These are phyloP conservation scores for Trametes meyenii DNA, from an alignment of 768 basidiomycete genomes.

Conservation along the genomic window DNA sequence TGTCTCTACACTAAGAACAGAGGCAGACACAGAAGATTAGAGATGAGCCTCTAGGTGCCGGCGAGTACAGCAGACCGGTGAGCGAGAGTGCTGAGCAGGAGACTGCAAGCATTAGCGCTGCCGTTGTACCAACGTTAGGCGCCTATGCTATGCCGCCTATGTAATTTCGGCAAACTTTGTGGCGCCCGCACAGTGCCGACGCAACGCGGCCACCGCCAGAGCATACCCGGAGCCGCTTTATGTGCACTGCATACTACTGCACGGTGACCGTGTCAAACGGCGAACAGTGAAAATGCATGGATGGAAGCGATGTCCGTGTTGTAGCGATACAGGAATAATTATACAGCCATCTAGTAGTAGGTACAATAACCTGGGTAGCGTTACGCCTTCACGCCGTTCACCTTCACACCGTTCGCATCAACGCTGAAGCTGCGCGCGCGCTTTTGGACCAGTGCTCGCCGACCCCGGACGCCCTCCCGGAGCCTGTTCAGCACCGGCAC, in stretches of 20 bases:
- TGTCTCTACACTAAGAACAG: background rate
- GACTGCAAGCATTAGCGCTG: background rate
- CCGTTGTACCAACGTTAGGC: background rate
- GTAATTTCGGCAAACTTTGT: conserved; percentile 4
- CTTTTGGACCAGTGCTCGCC: conserved; percentile 53
- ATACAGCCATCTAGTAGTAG: conserved; percentile 12
- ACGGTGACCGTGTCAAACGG: too few species aligned
- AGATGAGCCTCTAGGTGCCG: background rate
- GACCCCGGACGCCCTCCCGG: conserved; percentile 83
- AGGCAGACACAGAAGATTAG: background rate
- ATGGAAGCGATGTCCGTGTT: background rate
- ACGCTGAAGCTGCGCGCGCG: conserved; percentile 30
- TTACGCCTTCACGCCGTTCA: conserved; percentile 28
- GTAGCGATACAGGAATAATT: conserved; percentile 12
- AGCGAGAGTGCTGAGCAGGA: background rate
- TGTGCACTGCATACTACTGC: background rate
- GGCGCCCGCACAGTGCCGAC: background rate
- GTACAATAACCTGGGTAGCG: conserved; percentile 1
- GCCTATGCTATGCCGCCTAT: background rate
- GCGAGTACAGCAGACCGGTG: conserved; percentile 13
- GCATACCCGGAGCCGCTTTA: background rate
- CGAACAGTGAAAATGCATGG: too few species aligned
- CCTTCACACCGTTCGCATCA: conserved; percentile 16
- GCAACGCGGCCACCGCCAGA: background rate
- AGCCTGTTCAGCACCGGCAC: conserved; percentile 80